phyloP scores from a whole-genome alignment of 2,329 filamentous ascomycete species.

The Pyrenochaeta sp. region DNA sequence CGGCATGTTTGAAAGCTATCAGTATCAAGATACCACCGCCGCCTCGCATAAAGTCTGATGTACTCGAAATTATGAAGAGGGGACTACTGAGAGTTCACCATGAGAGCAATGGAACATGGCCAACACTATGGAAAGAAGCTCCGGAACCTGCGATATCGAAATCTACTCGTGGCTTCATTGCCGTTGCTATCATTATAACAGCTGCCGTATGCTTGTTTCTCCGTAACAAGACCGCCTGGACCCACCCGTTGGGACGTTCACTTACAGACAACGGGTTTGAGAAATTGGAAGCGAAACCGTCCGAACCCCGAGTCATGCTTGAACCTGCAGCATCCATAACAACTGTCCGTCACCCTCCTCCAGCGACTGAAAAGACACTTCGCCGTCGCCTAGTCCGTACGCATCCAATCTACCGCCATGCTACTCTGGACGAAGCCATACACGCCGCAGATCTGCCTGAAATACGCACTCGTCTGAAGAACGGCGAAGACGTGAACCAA shows the following conservation, averaged over 20 bases:
- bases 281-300: neutral
- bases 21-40: conserved; percentile 21
- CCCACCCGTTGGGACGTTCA: neutral
- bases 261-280: neutral
- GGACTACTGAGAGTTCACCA: neutral
- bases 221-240: neutral
- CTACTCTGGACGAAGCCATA: conserved; percentile 20
- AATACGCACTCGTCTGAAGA: conserved; percentile 21
- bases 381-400: conserved; percentile 20
- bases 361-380: neutral
- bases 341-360: conserved; percentile 15
- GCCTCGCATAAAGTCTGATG: conserved; percentile 16
- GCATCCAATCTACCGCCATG: conserved; percentile 23
- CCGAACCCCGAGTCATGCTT: neutral
- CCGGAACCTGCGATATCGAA: neutral
- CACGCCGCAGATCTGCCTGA: conserved; percentile 20
- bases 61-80: conserved; percentile 16
- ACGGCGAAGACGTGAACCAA: conserved; percentile 25
- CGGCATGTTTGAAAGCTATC: conserved; percentile 24
- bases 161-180: neutral
- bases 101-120: conserved; percentile 7
- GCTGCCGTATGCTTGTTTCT: neutral
- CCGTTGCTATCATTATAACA: neutral
- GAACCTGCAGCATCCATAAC: neutral
- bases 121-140: neutral